A percentile compares a stretch with the other conserved stretches of the same genome.
These are phyloP conservation scores for Gaeumannomyces sp. DNA, from an alignment of 2,329 filamentous ascomycete species.

Conservation along the genomic window DNA sequence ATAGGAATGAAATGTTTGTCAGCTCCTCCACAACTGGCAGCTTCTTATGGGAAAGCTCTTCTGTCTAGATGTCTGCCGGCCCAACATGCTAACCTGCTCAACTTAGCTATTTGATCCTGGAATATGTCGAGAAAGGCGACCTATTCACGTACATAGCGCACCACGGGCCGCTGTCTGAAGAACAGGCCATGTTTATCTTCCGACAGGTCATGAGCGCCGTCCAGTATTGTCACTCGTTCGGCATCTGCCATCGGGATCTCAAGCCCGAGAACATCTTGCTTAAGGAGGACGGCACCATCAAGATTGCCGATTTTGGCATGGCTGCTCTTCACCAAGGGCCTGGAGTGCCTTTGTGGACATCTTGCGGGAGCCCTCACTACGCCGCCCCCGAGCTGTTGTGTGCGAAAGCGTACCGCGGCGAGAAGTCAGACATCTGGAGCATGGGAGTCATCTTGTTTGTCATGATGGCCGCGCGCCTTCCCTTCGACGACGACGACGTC, in stretches of 20 bases:
- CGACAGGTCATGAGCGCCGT: conserved; percentile 90
- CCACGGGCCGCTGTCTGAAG: conserved; percentile 68
- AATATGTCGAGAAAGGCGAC: conserved; percentile 76
- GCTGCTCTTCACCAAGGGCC: conserved; percentile 80
- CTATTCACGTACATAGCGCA: conserved; percentile 80
- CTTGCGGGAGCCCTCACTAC: conserved; percentile 95
- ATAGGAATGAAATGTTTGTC: conserved; percentile 82
- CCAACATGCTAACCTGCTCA: not conserved
- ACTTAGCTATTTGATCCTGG: conserved; percentile 81
- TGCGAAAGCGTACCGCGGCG: conserved; percentile 71
- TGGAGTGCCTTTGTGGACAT: conserved; percentile 73
- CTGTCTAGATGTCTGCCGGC: not conserved
- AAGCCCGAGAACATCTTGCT: conserved; percentile 97
- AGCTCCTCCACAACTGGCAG: not conserved
- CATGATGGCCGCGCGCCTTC: conserved; percentile 74
- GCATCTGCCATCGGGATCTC: conserved; percentile 91
- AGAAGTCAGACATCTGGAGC: conserved; percentile 90
- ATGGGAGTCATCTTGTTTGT: conserved; percentile 86
- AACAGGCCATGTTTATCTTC: conserved; percentile 77
- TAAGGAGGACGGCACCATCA: conserved; percentile 68
- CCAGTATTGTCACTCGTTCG: conserved; percentile 87
- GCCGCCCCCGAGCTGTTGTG: conserved; percentile 87
- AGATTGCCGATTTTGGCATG: conserved; percentile 98
- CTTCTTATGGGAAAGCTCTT: not conserved
- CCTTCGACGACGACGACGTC: conserved; percentile 68